Conservation (phyloP, 78 protist species). For the Cyanophora paradoxa region DNA sequence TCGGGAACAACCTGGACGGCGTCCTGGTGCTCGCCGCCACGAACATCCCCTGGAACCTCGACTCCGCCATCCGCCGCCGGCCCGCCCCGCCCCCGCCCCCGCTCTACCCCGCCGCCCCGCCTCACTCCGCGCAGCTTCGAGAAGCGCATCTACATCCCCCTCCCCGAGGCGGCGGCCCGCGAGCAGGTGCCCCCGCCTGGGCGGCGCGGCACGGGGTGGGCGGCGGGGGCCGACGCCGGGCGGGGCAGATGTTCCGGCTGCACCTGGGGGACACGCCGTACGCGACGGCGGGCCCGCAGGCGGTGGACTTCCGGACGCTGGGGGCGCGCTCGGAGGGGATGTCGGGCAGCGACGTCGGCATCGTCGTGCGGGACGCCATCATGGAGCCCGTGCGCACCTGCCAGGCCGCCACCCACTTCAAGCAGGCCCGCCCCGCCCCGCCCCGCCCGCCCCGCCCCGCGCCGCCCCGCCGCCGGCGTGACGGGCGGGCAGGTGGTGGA, state of each 20-base stretch:
- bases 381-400: slow-evolving; percentile 67
- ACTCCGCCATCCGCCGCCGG: slow-evolving; percentile 93
- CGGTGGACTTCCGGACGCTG: slow-evolving; percentile 44
- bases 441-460: not conserved
- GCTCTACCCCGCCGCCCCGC: slow-evolving; percentile 9
- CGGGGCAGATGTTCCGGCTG: slow-evolving; percentile 74
- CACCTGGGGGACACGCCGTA: slow-evolving; percentile 77
- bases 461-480: too few relatives aligned
- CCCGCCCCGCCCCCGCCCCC: slow-evolving; percentile 67
- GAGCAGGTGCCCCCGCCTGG: slow-evolving; percentile 66
- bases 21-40: slow-evolving; percentile 98
- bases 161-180: slow-evolving; percentile 80
- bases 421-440: slow-evolving; percentile 5
- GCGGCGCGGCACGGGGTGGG: slow-evolving; percentile 70
- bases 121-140: not conserved
- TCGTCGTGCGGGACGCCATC: slow-evolving; percentile 59
- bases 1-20: slow-evolving; percentile 79
- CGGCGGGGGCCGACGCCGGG: too few relatives aligned
- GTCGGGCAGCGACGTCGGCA: slow-evolving; percentile 86
- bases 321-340: slow-evolving; percentile 67
- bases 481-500: not conserved
- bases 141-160: slow-evolving; percentile 79
- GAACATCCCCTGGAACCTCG: slow-evolving; percentile 94
- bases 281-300: slow-evolving; percentile 29
- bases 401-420: slow-evolving; percentile 91